These are phyloP conservation scores for Pseudogymnoascus sp. DNA, from an alignment of 2,329 filamentous ascomycete genomes.

Conservation along the genomic window DNA sequence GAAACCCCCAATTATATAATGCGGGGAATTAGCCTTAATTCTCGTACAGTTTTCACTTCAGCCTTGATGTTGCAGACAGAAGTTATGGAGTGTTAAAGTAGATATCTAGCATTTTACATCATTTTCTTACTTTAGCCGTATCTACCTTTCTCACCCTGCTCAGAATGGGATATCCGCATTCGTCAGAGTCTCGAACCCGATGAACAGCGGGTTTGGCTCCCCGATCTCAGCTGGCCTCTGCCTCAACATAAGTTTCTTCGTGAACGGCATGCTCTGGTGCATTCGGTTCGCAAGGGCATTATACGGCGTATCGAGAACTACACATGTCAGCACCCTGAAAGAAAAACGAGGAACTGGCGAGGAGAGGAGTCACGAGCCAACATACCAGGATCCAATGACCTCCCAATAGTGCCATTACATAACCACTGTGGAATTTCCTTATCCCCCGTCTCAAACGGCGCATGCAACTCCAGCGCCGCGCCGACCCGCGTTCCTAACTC, in stretches of 20 bases:
- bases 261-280: constrained; percentile 24
- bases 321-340: background rate
- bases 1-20: background rate
- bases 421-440: constrained; percentile 20
- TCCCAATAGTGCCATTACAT: constrained; percentile 19
- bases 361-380: background rate
- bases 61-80: too few species aligned
- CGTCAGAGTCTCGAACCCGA: constrained; percentile 16
- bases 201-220: constrained; percentile 17
- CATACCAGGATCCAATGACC: constrained; percentile 14
- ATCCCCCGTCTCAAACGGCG: constrained; percentile 11
- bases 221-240: constrained; percentile 21
- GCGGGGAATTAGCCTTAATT: background rate
- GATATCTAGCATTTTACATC: too few species aligned
- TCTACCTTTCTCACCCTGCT: too few species aligned
- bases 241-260: constrained; percentile 19
- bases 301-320: constrained; percentile 26
- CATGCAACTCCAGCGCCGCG: constrained; percentile 18
- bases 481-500: constrained; percentile 23
- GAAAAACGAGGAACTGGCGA: background rate
- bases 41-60: too few species aligned
- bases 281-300: constrained; percentile 24
- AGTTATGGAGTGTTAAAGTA: too few species aligned
- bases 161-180: constrained; percentile 13
- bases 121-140: too few species aligned